Evolutionary conservation across 2,329 filamentous ascomycete genomes (phyloP).

Genomic region (Stemphylium lycopersici): DNA sequence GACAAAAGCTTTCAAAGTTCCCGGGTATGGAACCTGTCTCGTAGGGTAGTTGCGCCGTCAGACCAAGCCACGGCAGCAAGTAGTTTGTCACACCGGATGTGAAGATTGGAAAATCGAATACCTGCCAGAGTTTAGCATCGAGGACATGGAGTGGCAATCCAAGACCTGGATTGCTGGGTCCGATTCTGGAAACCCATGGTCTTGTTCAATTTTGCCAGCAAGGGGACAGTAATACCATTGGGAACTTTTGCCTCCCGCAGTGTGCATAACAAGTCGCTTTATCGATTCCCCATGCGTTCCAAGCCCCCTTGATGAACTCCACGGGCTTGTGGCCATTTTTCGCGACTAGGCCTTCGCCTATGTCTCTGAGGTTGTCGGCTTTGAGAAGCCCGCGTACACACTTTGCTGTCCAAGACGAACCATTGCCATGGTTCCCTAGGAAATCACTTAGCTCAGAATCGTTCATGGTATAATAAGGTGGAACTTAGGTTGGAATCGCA

Average conservation of each 20-base stretch:
- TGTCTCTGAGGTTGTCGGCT: neutral
- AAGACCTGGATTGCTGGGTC: neutral
- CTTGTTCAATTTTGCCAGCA: neutral
- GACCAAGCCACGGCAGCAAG: neutral
- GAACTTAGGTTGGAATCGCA: neutral
- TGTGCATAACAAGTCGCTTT: neutral
- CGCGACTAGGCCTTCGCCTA: neutral
- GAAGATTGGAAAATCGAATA: slow-evolving; percentile 4
- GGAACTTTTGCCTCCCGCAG: neutral
- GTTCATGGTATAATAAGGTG: neutral
- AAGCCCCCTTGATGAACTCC: neutral
- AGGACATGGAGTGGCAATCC: neutral
- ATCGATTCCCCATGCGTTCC: slow-evolving; percentile 3
- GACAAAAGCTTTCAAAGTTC: slow-evolving; percentile 1
- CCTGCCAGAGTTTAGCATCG: neutral
- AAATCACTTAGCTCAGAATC: neutral
- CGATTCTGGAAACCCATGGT: neutral
- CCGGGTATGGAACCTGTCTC: neutral
- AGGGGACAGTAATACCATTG: slow-evolving; percentile 3
- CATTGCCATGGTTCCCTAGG: neutral
- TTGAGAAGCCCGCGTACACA: neutral
- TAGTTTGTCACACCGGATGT: slow-evolving; percentile 1
- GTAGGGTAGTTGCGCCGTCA: slow-evolving; percentile 4
- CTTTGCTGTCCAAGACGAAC: neutral
- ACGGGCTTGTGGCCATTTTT: neutral